Conservation (phyloP, 805 yeast genomes). For the Barnettozyma siamensis region DNA sequence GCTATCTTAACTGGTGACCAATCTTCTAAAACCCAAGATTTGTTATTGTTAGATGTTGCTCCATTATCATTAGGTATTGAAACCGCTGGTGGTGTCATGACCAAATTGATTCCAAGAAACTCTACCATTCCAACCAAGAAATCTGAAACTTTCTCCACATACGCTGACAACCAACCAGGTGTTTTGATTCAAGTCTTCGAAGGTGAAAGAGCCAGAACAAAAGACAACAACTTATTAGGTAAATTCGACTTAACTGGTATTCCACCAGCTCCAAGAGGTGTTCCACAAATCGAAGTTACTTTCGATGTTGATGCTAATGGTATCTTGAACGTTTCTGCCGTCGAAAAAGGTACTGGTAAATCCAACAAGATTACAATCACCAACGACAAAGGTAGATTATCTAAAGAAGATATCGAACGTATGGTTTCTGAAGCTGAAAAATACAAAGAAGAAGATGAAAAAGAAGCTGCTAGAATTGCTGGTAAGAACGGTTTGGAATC, state of each 20-base stretch:
- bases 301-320: conserved; percentile 97
- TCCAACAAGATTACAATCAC: conserved; percentile 95
- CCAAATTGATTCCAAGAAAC: conserved; percentile 57
- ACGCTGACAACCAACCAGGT: conserved; percentile 98
- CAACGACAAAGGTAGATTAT: conserved; percentile 97
- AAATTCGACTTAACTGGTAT: conserved; percentile 94
- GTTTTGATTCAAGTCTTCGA: conserved; percentile 94
- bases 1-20: conserved; percentile 95
- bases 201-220: conserved; percentile 97
- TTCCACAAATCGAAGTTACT: conserved; percentile 96
- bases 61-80: conserved; percentile 97
- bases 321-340: conserved; percentile 91
- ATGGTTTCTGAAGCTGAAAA: conserved; percentile 98
- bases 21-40: conserved; percentile 93
- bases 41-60: conserved; percentile 92
- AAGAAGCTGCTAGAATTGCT: conserved; percentile 86
- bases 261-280: conserved; percentile 99
- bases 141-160: conserved; percentile 94
- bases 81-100: conserved; percentile 99
- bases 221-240: conserved; percentile 94
- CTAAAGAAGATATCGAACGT: conserved; percentile 95
- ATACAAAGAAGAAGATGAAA: conserved; percentile 94
- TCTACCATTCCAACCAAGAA: conserved; percentile 83
- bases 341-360: conserved; percentile 98
- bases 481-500: conserved; percentile 96